These are phyloP conservation scores for Coelastrella sp. DNA, from an alignment of 139 green algal genomes.

Conservation along the genomic window DNA sequence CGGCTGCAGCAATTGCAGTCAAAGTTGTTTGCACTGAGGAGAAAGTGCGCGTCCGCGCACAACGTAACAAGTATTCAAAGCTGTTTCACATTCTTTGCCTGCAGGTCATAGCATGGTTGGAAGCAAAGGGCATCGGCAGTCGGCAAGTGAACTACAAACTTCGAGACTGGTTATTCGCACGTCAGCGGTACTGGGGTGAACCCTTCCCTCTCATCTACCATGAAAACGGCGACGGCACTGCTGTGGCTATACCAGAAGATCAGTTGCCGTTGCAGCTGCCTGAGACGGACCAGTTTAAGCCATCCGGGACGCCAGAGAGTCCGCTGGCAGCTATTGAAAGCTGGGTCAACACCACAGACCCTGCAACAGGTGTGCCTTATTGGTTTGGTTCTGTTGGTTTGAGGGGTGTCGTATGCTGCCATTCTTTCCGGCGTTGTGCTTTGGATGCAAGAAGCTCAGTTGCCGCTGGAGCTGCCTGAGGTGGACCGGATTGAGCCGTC, in stretches of 20 bases:
- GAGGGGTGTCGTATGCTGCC: no score
- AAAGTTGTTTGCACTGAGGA: no score
- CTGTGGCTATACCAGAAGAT: slow-evolving; percentile 79
- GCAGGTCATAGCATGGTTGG: slow-evolving; percentile 64
- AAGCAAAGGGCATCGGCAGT: slow-evolving; percentile 46
- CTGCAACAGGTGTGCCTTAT: slow-evolving; percentile 51
- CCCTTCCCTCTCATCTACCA: slow-evolving; percentile 94
- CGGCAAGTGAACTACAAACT: slow-evolving; percentile 97
- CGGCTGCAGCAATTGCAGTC: background rate
- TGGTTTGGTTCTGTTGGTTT: no score
- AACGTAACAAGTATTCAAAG: no score
- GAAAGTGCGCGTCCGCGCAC: no score
- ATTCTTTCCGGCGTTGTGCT: no score
- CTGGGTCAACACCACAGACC: slow-evolving; percentile 83
- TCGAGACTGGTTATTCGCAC: slow-evolving; percentile 98
- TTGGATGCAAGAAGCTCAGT: slow-evolving; percentile 44
- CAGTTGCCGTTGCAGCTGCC: slow-evolving; percentile 93
- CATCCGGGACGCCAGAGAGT: slow-evolving; percentile 84
- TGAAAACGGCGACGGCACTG: slow-evolving; percentile 36
- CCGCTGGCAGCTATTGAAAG: slow-evolving; percentile 85
- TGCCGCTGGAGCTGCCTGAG: slow-evolving; percentile 92
- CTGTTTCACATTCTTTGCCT: background rate
- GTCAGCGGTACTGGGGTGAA: slow-evolving; percentile 99
- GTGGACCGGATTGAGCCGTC: slow-evolving; percentile 92
- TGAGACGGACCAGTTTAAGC: slow-evolving; percentile 91